Percentiles rank a stretch among this genome's conserved stretches.
Evolutionary conservation across 202 grass and related monocot genomes (phyloP).

Genomic region (Musa balbisiana): DNA sequence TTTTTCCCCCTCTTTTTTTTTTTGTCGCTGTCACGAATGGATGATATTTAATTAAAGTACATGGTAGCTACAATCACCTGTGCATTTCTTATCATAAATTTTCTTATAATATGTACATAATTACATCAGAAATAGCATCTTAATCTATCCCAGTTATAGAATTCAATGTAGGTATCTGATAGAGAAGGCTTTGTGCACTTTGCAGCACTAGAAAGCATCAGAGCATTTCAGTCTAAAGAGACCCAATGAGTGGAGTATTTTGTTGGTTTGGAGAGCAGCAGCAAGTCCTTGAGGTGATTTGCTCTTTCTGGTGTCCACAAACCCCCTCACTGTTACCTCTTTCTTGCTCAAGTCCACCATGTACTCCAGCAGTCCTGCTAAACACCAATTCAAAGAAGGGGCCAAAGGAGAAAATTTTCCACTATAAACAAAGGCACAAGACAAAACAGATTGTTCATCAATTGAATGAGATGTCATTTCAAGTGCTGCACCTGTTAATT

Average conservation of each 20-base stretch:
- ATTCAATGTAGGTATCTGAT: too few relatives aligned
- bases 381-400: neutral
- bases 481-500: neutral
- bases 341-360: slow-evolving; percentile 95
- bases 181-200: neutral
- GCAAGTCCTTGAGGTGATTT: neutral
- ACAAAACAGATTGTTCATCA: neutral
- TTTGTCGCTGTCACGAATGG: neutral
- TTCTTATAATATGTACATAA: neutral
- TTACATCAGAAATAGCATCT: neutral
- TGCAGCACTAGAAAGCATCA: neutral
- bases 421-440: neutral
- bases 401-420: too few relatives aligned
- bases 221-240: slow-evolving; percentile 9
- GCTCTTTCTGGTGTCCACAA: slow-evolving; percentile 28
- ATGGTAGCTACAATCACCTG: neutral
- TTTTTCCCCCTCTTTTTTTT: too few relatives aligned
- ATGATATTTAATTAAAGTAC: neutral
- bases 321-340: slow-evolving; percentile 72
- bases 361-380: slow-evolving; percentile 89
- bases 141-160: too few relatives aligned
- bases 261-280: neutral
- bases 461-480: neutral
- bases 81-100: neutral
- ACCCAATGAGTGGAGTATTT: neutral